Conservation (phyloP, 1,284 basidiomycete genomes). For the Pseudomicrostroma phylloplanum region DNA sequence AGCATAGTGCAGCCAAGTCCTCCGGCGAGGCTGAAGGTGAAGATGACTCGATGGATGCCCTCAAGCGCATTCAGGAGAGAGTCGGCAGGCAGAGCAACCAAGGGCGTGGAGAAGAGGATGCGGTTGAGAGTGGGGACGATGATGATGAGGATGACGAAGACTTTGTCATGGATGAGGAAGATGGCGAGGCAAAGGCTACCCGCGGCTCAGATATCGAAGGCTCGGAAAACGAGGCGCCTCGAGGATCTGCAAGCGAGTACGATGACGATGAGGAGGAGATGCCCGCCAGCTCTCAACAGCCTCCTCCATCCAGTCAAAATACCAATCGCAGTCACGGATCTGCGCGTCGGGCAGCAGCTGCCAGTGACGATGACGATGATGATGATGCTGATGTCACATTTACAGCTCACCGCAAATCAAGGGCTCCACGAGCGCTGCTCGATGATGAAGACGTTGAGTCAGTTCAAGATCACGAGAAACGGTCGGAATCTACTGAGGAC, state of each 20-base stretch:
- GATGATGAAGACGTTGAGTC: constrained; percentile 21
- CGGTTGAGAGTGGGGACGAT: constrained; percentile 8
- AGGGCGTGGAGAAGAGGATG: constrained; percentile 2
- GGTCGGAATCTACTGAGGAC: background rate
- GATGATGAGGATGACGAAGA: constrained; percentile 12
- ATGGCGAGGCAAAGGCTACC: constrained; percentile 5
- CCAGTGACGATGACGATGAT: constrained; percentile 15
- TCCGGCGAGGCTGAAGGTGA: background rate
- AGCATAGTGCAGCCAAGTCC: background rate
- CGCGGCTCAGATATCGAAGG: constrained; percentile 10
- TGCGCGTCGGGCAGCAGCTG: background rate
- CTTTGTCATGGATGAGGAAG: constrained; percentile 10
- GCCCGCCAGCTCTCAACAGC: constrained; percentile 8
- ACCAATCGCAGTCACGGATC: constrained; percentile 13
- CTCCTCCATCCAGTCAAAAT: constrained; percentile 14
- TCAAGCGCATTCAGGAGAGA: constrained; percentile 16
- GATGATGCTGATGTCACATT: constrained; percentile 18
- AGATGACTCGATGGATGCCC: constrained; percentile 14
- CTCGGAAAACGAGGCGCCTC: constrained; percentile 6
- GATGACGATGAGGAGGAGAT: constrained; percentile 6
- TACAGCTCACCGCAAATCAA: background rate
- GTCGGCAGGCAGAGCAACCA: background rate
- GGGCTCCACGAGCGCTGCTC: background rate
- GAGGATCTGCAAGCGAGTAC: constrained; percentile 11
- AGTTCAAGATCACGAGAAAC: constrained; percentile 1